phyloP scores from a whole-genome alignment of 768 basidiomycete species.

The Sarcodon aspratus region DNA sequence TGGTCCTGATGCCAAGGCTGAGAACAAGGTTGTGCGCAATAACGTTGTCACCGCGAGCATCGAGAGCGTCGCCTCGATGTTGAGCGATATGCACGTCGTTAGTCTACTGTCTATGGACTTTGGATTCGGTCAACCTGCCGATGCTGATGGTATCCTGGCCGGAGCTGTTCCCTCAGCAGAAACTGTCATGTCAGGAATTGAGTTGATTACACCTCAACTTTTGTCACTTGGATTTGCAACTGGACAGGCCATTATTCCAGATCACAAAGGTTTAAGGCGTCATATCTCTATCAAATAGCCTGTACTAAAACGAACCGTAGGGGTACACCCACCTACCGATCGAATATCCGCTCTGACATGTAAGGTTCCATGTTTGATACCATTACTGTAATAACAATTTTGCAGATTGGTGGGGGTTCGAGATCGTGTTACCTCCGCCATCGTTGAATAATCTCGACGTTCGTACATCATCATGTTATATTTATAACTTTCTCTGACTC shows the following conservation, averaged over 20 bases:
- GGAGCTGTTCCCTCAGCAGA: constrained; percentile 70
- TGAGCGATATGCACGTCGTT: constrained; percentile 53
- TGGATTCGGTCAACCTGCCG: constrained; percentile 67
- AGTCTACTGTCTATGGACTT: constrained; percentile 52
- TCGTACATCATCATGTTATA: constrained; percentile 13
- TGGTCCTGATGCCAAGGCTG: constrained; percentile 7
- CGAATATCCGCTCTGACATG: constrained; percentile 73
- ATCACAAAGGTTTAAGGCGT: constrained; percentile 42
- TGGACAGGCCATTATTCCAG: constrained; percentile 48
- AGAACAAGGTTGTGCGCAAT: neutral
- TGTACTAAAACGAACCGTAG: constrained; percentile 15
- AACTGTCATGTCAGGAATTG: constrained; percentile 56
- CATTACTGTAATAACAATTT: constrained; percentile 1
- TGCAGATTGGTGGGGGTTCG: constrained; percentile 87
- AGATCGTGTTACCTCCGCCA: constrained; percentile 64
- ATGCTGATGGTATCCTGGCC: constrained; percentile 53
- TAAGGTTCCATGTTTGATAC: constrained; percentile 22
- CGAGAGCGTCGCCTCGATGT: constrained; percentile 25
- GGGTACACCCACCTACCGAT: constrained; percentile 63
- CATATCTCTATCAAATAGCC: neutral
- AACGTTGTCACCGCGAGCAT: neutral
- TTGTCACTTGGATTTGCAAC: constrained; percentile 73
- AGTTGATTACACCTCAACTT: constrained; percentile 64
- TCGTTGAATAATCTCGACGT: constrained; percentile 51
- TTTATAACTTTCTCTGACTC: neutral